These are phyloP conservation scores for Neonectria punicea DNA, from an alignment of 2,329 filamentous ascomycete genomes.

Conservation along the genomic window DNA sequence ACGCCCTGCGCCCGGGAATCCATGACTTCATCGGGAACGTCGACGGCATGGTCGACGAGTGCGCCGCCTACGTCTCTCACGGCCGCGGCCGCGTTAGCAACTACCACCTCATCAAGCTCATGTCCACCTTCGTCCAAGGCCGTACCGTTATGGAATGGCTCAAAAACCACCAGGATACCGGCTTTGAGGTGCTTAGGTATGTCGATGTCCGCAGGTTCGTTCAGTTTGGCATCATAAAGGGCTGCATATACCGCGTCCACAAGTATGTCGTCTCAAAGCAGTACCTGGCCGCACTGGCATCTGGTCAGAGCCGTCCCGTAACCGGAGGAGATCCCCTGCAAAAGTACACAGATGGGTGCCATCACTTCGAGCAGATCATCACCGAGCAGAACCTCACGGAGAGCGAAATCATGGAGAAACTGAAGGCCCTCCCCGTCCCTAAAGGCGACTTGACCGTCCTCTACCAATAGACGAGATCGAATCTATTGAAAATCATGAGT, in stretches of 20 bases:
- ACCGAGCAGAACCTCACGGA: constrained; percentile 78
- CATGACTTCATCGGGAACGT: constrained; percentile 81
- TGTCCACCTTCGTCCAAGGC: constrained; percentile 85
- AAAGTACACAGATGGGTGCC: constrained; percentile 77
- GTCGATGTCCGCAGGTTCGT: constrained; percentile 92
- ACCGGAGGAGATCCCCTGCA: constrained; percentile 64
- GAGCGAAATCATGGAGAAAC: constrained; percentile 73
- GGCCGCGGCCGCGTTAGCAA: constrained; percentile 59
- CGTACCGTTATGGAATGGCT: constrained; percentile 91
- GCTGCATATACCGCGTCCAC: constrained; percentile 90
- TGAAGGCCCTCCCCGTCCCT: constrained; percentile 67
- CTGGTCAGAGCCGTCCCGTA: constrained; percentile 59
- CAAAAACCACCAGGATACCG: constrained; percentile 74
- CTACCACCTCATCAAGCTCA: constrained; percentile 81
- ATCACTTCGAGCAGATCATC: constrained; percentile 85
- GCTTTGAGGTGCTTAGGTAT: constrained; percentile 73
- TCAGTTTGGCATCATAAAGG: constrained; percentile 96
- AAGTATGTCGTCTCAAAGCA: constrained; percentile 83
- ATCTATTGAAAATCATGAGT: background rate
- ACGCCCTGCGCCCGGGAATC: constrained; percentile 82
- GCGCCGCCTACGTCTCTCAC: constrained; percentile 80
- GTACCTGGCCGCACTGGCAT: constrained; percentile 66
- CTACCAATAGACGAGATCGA: constrained; percentile 54
- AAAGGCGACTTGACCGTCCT: constrained; percentile 65
- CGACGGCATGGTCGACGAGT: constrained; percentile 84